phyloP scores from a whole-genome alignment of 164 flowering plant genomes.

The Macadamia integrifolia region DNA sequence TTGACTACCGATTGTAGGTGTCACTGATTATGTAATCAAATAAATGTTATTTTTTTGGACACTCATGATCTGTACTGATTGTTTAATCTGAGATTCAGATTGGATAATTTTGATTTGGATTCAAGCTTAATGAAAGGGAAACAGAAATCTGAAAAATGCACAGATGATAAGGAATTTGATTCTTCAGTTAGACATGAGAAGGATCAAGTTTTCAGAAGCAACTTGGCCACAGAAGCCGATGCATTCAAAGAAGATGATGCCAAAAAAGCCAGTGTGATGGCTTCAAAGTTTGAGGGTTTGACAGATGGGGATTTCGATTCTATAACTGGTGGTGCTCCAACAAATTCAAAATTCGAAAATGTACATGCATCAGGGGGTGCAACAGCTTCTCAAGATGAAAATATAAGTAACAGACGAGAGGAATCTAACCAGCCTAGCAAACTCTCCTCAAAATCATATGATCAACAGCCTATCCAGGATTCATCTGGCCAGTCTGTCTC shows the following conservation, averaged over 20 bases:
- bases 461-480: conserved; percentile 14
- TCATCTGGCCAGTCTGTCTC: conserved; percentile 16
- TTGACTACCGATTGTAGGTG: conserved; percentile 2
- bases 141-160: conserved; percentile 23
- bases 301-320: conserved; percentile 15
- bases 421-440: conserved; percentile 13
- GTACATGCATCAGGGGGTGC: conserved; percentile 12
- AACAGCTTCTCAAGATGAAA: conserved; percentile 19
- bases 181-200: conserved; percentile 10
- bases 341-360: conserved; percentile 15
- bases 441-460: conserved; percentile 14
- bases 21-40: neutral
- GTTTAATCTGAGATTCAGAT: conserved; percentile 27
- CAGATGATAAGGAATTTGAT: conserved; percentile 12
- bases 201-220: conserved; percentile 19
- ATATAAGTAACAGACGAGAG: conserved; percentile 12
- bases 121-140: conserved; percentile 33
- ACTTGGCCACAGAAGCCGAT: conserved; percentile 13
- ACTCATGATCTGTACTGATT: neutral
- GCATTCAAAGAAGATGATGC: conserved; percentile 16
- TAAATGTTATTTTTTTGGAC: neutral
- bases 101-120: conserved; percentile 55
- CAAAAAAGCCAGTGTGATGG: conserved; percentile 13
- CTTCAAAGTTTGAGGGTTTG: conserved; percentile 20
- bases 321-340: conserved; percentile 18